These are phyloP conservation scores for Boletus patriciae DNA, from an alignment of 768 basidiomycete species.

Conservation along the genomic window DNA sequence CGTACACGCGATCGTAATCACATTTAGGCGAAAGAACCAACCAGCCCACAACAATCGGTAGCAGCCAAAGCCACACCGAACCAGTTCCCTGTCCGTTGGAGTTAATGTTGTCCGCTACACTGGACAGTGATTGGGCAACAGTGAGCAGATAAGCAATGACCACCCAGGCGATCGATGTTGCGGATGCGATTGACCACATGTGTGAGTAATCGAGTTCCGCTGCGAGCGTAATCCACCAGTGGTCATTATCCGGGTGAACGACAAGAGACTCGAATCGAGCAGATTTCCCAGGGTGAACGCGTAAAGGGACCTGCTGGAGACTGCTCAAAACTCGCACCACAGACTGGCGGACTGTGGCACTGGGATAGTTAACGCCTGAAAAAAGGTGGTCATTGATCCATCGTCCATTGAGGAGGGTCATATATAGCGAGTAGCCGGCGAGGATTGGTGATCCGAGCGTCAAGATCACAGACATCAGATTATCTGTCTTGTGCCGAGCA, in stretches of 20 bases:
- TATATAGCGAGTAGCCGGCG: conserved; percentile 44
- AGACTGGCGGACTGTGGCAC: background rate
- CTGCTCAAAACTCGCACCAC: conserved; percentile 38
- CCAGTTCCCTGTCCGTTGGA: conserved; percentile 41
- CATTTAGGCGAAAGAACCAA: conserved; percentile 42
- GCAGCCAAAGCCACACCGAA: conserved; percentile 45
- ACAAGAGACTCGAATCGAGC: conserved; percentile 41
- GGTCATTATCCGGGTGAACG: conserved; percentile 42
- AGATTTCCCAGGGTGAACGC: conserved; percentile 27
- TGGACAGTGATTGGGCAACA: conserved; percentile 17
- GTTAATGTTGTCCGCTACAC: conserved; percentile 22
- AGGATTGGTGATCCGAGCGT: conserved; percentile 46
- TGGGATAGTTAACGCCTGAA: conserved; percentile 34
- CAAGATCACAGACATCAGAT: conserved; percentile 43
- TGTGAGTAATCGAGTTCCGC: conserved; percentile 38
- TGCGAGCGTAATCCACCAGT: conserved; percentile 41
- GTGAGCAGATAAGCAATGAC: conserved; percentile 39
- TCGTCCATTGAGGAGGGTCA: conserved; percentile 45
- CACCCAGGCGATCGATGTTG: conserved; percentile 44
- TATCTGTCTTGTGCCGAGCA: conserved; percentile 38
- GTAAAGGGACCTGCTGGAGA: conserved; percentile 45
- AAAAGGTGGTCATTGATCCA: conserved; percentile 38
- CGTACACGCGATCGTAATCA: conserved; percentile 32
- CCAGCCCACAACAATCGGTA: conserved; percentile 43
- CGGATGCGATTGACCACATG: conserved; percentile 43